phyloP scores from a whole-genome alignment of 2,329 filamentous ascomycete species.

The Aspergillus neoniger region DNA sequence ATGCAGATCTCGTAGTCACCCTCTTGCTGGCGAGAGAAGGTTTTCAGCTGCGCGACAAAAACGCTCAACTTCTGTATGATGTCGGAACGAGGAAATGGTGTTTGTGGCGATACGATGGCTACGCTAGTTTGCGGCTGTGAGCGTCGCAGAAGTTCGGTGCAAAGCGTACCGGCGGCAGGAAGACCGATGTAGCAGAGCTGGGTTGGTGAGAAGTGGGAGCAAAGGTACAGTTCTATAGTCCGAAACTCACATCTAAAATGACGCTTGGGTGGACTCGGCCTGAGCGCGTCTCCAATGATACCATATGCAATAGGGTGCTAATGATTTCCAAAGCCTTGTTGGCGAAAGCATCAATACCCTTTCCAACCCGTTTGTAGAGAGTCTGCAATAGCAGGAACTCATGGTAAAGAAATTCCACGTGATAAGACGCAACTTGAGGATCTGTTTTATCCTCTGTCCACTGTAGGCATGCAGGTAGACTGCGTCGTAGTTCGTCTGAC shows the following conservation, averaged over 20 bases:
- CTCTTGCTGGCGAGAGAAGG: conserved; percentile 11
- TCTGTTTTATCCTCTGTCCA: conserved; percentile 9
- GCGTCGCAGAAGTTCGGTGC: conserved; percentile 25
- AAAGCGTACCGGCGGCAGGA: conserved; percentile 25
- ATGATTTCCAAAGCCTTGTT: conserved; percentile 8
- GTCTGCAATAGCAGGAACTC: conserved; percentile 25
- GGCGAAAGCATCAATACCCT: conserved; percentile 5
- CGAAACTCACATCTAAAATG: conserved; percentile 8
- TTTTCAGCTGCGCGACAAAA: conserved; percentile 20
- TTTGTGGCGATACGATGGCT: background rate
- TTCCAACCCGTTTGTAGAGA: conserved; percentile 16
- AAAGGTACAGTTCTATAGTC: too few species aligned
- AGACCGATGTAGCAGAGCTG: conserved; percentile 26
- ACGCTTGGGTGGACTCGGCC: background rate
- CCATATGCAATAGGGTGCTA: background rate
- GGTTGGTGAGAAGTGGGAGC: background rate
- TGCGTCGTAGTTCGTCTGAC: conserved; percentile 1
- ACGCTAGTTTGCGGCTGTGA: conserved; percentile 8
- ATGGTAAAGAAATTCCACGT: conserved; percentile 24
- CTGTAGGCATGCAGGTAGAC: conserved; percentile 9
- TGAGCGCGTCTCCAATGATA: conserved; percentile 5
- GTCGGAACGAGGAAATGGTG: conserved; percentile 22
- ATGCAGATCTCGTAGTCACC: conserved; percentile 16
- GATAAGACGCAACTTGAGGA: background rate
- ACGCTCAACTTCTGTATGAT: conserved; percentile 28